Percentiles rank a stretch among this genome's conserved stretches.
Evolutionary conservation across 495 filamentous ascomycete species (phyloP).

Genomic region (Tetracladium setigerum): DNA sequence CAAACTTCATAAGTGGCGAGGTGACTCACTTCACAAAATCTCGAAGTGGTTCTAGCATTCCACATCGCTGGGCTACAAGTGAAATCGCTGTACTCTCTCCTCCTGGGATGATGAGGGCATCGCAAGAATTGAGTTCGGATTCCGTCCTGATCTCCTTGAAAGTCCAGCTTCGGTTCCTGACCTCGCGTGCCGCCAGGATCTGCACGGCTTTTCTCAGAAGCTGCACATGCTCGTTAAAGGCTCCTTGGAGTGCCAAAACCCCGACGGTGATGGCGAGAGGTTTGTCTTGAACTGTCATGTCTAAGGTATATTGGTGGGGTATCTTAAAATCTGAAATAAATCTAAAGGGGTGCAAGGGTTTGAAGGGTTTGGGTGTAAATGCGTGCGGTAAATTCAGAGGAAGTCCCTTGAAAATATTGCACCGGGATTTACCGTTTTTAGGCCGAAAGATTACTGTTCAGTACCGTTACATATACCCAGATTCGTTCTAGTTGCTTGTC

Average conservation of each 20-base stretch:
- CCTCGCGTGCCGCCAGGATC: conserved; percentile 24
- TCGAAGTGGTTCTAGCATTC: conserved; percentile 74
- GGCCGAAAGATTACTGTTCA: too few species aligned
- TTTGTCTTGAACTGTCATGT: conserved; percentile 6
- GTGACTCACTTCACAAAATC: conserved; percentile 84
- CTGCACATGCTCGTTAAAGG: conserved; percentile 81
- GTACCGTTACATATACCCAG: too few species aligned
- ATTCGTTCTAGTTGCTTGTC: too few species aligned
- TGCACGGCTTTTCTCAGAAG: conserved; percentile 62
- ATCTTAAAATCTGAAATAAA: neutral
- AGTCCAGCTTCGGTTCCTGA: conserved; percentile 28
- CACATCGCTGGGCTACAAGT: conserved; percentile 72
- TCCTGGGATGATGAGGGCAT: conserved; percentile 83
- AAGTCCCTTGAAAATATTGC: too few species aligned
- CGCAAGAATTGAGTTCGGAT: conserved; percentile 60
- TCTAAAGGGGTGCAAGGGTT: too few species aligned
- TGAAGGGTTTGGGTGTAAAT: too few species aligned
- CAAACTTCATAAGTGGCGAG: conserved; percentile 3
- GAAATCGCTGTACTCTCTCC: conserved; percentile 94
- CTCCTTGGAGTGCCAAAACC: conserved; percentile 88
- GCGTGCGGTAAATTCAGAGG: too few species aligned
- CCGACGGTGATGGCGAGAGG: conserved; percentile 49
- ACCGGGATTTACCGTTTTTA: too few species aligned
- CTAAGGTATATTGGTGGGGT: neutral
- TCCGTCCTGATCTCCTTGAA: conserved; percentile 77